Evolutionary conservation across 495 filamentous ascomycete genomes (phyloP).

Genomic region (Neurospora pannonica): DNA sequence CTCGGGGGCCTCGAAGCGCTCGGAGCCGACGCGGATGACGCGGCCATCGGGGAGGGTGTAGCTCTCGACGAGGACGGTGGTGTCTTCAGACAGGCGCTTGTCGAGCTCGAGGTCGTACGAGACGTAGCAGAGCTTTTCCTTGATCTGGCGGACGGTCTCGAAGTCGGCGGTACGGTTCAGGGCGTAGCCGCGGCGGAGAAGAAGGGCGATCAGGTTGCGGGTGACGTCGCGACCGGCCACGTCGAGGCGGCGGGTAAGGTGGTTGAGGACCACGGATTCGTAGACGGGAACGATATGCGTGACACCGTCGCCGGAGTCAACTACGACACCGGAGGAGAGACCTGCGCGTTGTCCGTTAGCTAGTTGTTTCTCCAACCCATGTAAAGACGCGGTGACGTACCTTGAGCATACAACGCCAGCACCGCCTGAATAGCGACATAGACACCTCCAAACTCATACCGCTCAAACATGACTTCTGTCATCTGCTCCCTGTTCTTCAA

Average conservation of each 20-base stretch:
- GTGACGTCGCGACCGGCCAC: constrained; percentile 97
- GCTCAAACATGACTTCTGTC: constrained; percentile 98
- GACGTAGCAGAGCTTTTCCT: constrained; percentile 99
- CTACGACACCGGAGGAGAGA: constrained; percentile 90
- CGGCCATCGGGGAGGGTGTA: constrained; percentile 96
- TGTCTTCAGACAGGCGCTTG: constrained; percentile 92
- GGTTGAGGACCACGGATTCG: constrained; percentile 93
- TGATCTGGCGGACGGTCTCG: constrained; percentile 97
- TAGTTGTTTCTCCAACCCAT: neutral
- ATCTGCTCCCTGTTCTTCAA: constrained; percentile 92
- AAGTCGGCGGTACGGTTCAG: constrained; percentile 98
- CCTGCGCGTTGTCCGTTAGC: constrained; percentile 36
- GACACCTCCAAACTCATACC: constrained; percentile 90
- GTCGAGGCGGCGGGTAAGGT: constrained; percentile 86
- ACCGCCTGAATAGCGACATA: constrained; percentile 99
- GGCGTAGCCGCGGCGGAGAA: constrained; percentile 91
- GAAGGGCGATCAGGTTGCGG: constrained; percentile 88
- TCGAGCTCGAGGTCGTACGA: constrained; percentile 97
- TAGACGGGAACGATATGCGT: constrained; percentile 98
- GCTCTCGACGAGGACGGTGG: constrained; percentile 91
- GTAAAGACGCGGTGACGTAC: constrained; percentile 26
- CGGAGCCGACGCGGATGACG: constrained; percentile 88
- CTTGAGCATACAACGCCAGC: constrained; percentile 94
- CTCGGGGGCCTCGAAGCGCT: constrained; percentile 96
- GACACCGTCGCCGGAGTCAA: constrained; percentile 96